Evolutionary conservation across 2,329 filamentous ascomycete species (phyloP), one percentile per base, ranked within the genome.

Genomic region (Botryotinia calthae): DNA sequence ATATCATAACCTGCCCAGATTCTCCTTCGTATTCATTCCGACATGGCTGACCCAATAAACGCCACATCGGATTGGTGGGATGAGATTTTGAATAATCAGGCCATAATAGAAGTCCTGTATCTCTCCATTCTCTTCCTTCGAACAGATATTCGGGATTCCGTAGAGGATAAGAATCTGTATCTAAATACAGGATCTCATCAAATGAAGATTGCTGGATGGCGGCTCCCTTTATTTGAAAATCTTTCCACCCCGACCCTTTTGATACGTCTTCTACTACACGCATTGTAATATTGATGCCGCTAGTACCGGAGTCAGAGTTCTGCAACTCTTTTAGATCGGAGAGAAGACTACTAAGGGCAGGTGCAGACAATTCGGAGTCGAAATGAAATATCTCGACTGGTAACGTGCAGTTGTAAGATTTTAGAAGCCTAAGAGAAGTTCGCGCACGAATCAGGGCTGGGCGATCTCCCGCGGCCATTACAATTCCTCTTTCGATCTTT

Each of bases 351-450:
- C 2, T 2, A 18, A 56, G 48, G 7, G 48, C 48, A 10, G 65
- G 48, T 42, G 28, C 61, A 20, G 74, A 70, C 16, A 76, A 68
- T 58, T 76, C 75, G 42, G 65, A 71, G 18, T 68, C 48, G 44
- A 76, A 76, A 58, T 76, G 74, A 51, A 76, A 76, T 61, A 76
- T 76, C 37, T 76, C 75, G 16, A 76, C 62, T 3, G 74, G 74
- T 14, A 76, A 74, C 18, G 75, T 76, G 66, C 73, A 76, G 48
- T 76, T 76, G 46, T 76, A 76, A 1, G 75, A 76, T 48, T 68
- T 72, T 46, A 76, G 48, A 20, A 76, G 67, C 14, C 73, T 61
- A 54, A 76, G 74, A 44, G 72, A 75, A 8, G 75, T 76, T 72
- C 73, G 73, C 44, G 73, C 75, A 42, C 75, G 74, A 20, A 75